Conservation (phyloP, 441 rosid species). For the Erodium moschatum region DNA sequence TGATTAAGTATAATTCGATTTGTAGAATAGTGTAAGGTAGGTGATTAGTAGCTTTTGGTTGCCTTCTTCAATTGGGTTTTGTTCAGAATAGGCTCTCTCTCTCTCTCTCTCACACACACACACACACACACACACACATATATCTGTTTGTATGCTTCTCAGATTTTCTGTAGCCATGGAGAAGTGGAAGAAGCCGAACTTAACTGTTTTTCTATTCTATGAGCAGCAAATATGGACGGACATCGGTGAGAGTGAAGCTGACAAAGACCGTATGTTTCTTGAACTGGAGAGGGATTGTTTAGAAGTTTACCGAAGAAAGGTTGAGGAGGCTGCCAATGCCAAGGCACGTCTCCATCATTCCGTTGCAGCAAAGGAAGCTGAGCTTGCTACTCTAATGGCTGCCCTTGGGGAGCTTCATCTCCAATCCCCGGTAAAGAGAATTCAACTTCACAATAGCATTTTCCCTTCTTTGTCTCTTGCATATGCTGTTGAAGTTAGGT, state of each 20-base stretch:
- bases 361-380: conserved; percentile 92
- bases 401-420: conserved; percentile 71
- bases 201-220: conserved; percentile 12
- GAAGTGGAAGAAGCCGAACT: not conserved
- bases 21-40: not conserved
- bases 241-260: conserved; percentile 81
- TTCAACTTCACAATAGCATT: not conserved
- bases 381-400: conserved; percentile 90
- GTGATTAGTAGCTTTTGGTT: conserved; percentile 8
- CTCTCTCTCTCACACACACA: too few relatives aligned
- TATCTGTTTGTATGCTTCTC: not conserved
- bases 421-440: conserved; percentile 49
- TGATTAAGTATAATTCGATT: not conserved
- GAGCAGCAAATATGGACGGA: conserved; percentile 97
- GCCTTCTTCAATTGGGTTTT: not conserved
- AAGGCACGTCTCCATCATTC: conserved; percentile 88
- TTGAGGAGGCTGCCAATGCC: conserved; percentile 85
- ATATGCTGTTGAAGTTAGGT: not conserved
- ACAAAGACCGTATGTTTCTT: conserved; percentile 67
- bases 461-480: conserved; percentile 3
- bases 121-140: too few relatives aligned
- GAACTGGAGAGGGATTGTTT: conserved; percentile 89
- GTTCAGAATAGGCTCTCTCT: not conserved
- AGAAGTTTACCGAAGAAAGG: conserved; percentile 80
- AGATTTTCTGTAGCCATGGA: not conserved